These are phyloP conservation scores for Ulmus americana DNA, from an alignment of 331 rosid species.

Conservation along the genomic window DNA sequence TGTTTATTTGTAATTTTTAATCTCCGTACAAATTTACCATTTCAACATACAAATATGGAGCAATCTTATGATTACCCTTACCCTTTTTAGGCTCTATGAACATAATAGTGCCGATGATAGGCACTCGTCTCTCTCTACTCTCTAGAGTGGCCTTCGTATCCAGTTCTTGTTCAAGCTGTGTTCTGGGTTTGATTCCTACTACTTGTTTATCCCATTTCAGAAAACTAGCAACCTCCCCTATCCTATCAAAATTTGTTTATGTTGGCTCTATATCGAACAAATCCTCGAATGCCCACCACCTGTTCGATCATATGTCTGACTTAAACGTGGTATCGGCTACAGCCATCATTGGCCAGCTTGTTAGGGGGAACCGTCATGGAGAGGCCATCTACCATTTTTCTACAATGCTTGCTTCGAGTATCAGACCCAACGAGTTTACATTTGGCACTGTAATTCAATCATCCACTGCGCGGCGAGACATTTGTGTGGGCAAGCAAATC, in stretches of 20 bases:
- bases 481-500: slow-evolving; percentile 51
- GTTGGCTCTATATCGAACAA: slow-evolving; percentile 11
- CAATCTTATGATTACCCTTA: too few relatives aligned
- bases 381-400: slow-evolving; percentile 56
- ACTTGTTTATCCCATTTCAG: too few relatives aligned
- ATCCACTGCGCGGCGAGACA: slow-evolving; percentile 34
- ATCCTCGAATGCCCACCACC: slow-evolving; percentile 41
- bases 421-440: slow-evolving; percentile 70
- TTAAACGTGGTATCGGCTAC: slow-evolving; percentile 60
- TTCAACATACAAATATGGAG: too few relatives aligned
- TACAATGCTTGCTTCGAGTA: slow-evolving; percentile 43
- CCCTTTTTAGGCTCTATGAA: too few relatives aligned
- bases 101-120: too few relatives aligned
- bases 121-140: too few relatives aligned
- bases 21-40: too few relatives aligned
- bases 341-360: slow-evolving; percentile 43
- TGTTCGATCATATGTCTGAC: slow-evolving; percentile 59
- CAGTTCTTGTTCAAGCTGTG: too few relatives aligned
- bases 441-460: slow-evolving; percentile 68
- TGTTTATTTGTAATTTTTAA: too few relatives aligned
- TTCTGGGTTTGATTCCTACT: too few relatives aligned
- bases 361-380: slow-evolving; percentile 36
- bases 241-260: background rate
- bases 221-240: slow-evolving; percentile 18
- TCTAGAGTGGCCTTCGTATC: too few relatives aligned